Percentiles rank a stretch among this genome's conserved stretches.
Conservation (phyloP, 2,329 filamentous ascomycete species). For the Didymellaceae sp. region DNA sequence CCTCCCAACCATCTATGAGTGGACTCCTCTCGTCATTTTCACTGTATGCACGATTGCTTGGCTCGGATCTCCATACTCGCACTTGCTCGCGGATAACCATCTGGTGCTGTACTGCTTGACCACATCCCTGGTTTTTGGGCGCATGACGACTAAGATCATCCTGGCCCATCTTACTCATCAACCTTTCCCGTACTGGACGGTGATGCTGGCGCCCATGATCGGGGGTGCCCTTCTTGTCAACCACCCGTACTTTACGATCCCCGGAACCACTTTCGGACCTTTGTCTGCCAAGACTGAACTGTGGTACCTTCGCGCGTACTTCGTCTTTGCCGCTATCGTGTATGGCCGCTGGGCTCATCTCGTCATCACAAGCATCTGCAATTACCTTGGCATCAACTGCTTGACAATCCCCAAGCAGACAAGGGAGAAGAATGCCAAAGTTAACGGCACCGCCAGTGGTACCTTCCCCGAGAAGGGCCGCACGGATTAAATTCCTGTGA, state of each 20-base stretch:
- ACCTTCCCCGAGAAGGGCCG: slow-evolving; percentile 41
- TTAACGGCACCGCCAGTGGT: slow-evolving; percentile 40
- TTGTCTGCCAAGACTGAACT: slow-evolving; percentile 72
- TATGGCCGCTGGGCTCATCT: slow-evolving; percentile 94
- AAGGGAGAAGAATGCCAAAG: slow-evolving; percentile 34
- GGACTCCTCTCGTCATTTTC: slow-evolving; percentile 88
- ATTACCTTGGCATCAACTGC: slow-evolving; percentile 91
- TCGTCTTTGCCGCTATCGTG: slow-evolving; percentile 80
- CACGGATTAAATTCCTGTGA: slow-evolving; percentile 31
- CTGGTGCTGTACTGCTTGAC: slow-evolving; percentile 91
- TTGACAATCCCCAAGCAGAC: slow-evolving; percentile 71
- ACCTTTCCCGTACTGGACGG: slow-evolving; percentile 95
- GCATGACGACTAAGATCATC: slow-evolving; percentile 99
- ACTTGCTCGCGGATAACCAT: slow-evolving; percentile 80
- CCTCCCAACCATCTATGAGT: slow-evolving; percentile 86
- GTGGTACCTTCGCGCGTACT: slow-evolving; percentile 83
- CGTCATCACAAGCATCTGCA: slow-evolving; percentile 89
- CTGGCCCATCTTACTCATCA: slow-evolving; percentile 92
- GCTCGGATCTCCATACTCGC: slow-evolving; percentile 89
- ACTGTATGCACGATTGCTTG: slow-evolving; percentile 77
- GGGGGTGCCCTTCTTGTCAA: slow-evolving; percentile 85
- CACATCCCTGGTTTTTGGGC: slow-evolving; percentile 95
- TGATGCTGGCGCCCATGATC: slow-evolving; percentile 85
- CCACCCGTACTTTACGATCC: slow-evolving; percentile 68
- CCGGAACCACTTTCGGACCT: slow-evolving; percentile 59